A percentile compares a stretch with the other conserved stretches of the same genome.
phyloP scores from a whole-genome alignment of 2,329 filamentous ascomycete genomes.

The Colletotrichum tofieldiae region DNA sequence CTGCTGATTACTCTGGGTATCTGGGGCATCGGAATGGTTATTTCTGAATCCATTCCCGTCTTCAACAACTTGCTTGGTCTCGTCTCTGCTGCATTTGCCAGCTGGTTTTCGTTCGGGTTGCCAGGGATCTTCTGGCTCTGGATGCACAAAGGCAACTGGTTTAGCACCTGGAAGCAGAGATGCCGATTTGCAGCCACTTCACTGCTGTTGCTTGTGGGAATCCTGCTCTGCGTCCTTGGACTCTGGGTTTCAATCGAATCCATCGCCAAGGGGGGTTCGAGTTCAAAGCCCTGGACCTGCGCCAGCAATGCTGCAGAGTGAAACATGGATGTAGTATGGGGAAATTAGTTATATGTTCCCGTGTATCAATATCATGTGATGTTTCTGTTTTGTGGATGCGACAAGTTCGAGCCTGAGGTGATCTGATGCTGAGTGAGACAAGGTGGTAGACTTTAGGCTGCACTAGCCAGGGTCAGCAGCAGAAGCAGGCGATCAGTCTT shows the following conservation, averaged over 20 bases:
- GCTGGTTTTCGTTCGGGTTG: conserved; percentile 75
- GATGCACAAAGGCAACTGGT: conserved; percentile 61
- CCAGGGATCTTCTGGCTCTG: conserved; percentile 65
- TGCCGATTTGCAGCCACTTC: conserved; percentile 52
- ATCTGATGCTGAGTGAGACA: background rate
- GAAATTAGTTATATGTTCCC: background rate
- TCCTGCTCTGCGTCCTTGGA: conserved; percentile 55
- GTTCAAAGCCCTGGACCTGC: conserved; percentile 56
- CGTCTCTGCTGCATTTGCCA: conserved; percentile 75
- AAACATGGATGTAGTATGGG: background rate
- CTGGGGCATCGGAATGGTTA: conserved; percentile 76
- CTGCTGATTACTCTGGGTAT: conserved; percentile 66
- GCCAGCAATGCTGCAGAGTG: conserved; percentile 47
- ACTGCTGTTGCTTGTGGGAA: conserved; percentile 52
- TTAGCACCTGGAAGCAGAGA: conserved; percentile 51
- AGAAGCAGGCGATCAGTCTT: background rate
- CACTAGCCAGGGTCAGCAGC: background rate
- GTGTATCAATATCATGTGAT: background rate
- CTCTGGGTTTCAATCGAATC: conserved; percentile 58
- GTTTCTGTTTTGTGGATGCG: background rate
- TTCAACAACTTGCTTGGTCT: conserved; percentile 78
- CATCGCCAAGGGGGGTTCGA: conserved; percentile 49
- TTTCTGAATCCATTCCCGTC: conserved; percentile 78
- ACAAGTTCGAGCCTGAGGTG: background rate
- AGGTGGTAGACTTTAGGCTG: background rate